Evolutionary conservation across 768 basidiomycete species (phyloP), one percentile per base, ranked within the genome.

Genomic region (Hygrocybe coccinea): DNA sequence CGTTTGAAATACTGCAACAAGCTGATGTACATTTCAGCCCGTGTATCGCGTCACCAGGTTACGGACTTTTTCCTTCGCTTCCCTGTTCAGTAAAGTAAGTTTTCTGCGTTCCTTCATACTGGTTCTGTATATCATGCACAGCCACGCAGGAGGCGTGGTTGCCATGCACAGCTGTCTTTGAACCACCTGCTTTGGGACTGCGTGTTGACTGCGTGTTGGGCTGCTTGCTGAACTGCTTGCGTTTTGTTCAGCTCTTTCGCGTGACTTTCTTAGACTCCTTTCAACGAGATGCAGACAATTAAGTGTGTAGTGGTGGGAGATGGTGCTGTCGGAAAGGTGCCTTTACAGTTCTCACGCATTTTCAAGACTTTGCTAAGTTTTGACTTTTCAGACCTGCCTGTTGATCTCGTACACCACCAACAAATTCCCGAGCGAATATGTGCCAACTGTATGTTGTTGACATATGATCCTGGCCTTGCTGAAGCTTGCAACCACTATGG

Each of bases 361-460:
- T 56, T 33, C 21, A 21, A 44, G 52, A 36, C 24, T 47, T 33
- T 17, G 43, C 44, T 50, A 35, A 22, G 44, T 55, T 19, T 55
- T 51, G n/a, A n/a, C 57, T 48, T 19, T 52, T 45, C 68, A 95
- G 94, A 97, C 93, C 44, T 97, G 93, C 79, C 80, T 97, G 61
- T 80, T 97, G 75, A 97, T 97, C 71, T 97, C 93, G 58, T 95
- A 95, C 78, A 95, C 93, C 52, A 94, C 93, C 65, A 95, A 94
- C 83, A 94, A 97, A 74, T 97, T 97, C 74, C 93, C 94, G 34
- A 94, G 92, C 71, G 95, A 99, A 83, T 97, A 97, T 76, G 95
- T 98, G 49, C 95, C 95, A 55, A 97, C 95, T 63, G 94, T 95
- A 76, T 71, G 89, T 83, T 36, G 54, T 52, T 11, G 46, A 43